phyloP scores from a whole-genome alignment of 2,329 filamentous ascomycete genomes.

The Trichoderma endophyticum region DNA sequence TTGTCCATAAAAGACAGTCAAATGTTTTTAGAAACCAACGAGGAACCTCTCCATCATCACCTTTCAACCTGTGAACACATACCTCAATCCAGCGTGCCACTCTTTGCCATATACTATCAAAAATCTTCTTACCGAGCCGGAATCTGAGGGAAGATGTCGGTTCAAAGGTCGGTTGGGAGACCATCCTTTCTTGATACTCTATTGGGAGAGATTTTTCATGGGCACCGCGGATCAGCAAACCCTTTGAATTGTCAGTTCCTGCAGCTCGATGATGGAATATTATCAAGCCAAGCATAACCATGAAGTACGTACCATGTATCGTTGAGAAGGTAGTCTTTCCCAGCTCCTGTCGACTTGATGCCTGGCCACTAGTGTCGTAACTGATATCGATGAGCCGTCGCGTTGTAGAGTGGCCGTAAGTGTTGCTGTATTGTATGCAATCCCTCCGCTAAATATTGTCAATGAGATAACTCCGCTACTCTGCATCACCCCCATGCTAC shows the following conservation, averaged over 20 bases:
- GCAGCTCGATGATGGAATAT: neutral
- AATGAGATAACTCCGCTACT: no score
- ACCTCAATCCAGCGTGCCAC: neutral
- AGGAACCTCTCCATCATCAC: neutral
- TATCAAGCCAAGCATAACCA: neutral
- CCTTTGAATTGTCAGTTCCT: neutral
- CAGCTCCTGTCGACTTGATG: neutral
- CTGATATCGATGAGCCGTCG: neutral
- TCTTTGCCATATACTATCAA: neutral
- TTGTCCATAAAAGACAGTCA: neutral
- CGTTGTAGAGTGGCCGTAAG: neutral
- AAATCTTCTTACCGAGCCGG: neutral
- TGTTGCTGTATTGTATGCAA: neutral
- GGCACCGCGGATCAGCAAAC: neutral
- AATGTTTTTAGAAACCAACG: neutral
- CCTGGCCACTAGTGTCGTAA: neutral
- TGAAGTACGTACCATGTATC: neutral
- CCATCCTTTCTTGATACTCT: neutral
- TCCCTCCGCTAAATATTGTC: no score
- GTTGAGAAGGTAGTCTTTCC: neutral
- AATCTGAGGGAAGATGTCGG: neutral
- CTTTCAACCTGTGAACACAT: neutral
- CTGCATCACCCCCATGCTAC: no score
- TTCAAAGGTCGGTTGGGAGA: neutral
- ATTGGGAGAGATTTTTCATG: neutral